Evolutionary conservation across 2,329 filamentous ascomycete genomes (phyloP).

Genomic region (Neofusicoccum sp.): DNA sequence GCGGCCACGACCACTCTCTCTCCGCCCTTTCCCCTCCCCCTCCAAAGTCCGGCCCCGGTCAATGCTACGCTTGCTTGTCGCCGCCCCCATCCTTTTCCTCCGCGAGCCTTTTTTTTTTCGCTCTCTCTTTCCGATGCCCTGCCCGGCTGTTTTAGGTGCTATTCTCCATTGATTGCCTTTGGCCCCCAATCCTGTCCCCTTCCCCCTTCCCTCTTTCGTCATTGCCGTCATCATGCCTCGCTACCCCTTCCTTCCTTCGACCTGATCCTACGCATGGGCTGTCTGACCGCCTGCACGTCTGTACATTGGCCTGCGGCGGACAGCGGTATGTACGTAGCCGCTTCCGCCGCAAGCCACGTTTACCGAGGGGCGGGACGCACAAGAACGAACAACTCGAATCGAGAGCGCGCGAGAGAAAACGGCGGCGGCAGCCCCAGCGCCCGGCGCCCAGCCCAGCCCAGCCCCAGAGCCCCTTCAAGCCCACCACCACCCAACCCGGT

Average conservation of each 20-base stretch:
- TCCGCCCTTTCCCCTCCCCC: background rate
- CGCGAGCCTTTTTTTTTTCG: background rate
- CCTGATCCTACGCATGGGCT: too few relatives aligned
- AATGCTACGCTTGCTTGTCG: background rate
- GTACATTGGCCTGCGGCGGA: background rate
- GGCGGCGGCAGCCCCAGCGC: background rate
- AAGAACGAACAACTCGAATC: background rate
- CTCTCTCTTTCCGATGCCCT: background rate
- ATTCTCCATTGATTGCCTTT: background rate
- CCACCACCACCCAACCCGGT: too few relatives aligned
- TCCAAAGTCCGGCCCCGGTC: background rate
- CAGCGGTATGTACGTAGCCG: conserved; percentile 9
- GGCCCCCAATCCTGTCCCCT: background rate
- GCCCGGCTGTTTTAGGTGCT: background rate
- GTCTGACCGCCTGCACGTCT: background rate
- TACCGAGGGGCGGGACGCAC: background rate
- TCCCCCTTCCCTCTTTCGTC: too few relatives aligned
- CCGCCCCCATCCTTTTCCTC: conserved; percentile 2
- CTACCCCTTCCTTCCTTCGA: too few relatives aligned
- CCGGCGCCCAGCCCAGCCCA: too few relatives aligned
- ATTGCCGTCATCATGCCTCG: too few relatives aligned
- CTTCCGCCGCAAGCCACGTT: conserved; percentile 14
- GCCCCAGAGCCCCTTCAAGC: too few relatives aligned
- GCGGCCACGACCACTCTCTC: background rate
- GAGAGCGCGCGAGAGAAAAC: background rate